Base-by-base conservation (phyloP, 495 filamentous ascomycete genomes). In the Penicillium desertorum region DNA sequence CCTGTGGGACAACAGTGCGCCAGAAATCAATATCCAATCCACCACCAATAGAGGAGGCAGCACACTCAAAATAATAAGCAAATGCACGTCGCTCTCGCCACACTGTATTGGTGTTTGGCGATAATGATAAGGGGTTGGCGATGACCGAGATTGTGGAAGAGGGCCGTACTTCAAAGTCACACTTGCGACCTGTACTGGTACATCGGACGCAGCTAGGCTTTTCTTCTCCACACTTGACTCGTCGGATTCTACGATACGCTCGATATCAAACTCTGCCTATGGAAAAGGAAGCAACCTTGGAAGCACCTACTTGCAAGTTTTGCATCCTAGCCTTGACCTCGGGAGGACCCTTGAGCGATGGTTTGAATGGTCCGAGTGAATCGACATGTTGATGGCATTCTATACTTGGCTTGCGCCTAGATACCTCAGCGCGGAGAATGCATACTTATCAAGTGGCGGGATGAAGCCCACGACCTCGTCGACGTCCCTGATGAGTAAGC, bases 171-270 rank as follows among this genome's bases (percentile, higher is more conserved):
- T 69, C 54, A 51, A 76, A 77, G 44, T 79, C 75, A 59, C 78
- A 79, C 39, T 77, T 77, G 27, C 78, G 76, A 42, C 79, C 79
- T n/a, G 79, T 80, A 29, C 66, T 76, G 22, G 66, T 77, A 60
- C 79, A 82, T 53, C 73, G 71, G 2, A 69, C 11, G 62, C 77
- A 79, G 8, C 56, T 42, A 0, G 82, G 83, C 63, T 79, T 82
- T 51, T 71, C 69, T 58, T 86, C 80, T 44, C 81, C 82, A 55
- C 82, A 86, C 59, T 84, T 86, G 30, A 86, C 75, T 51, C 73
- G 76, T 53, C 83, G 76, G 29, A 72, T 71, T 70, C 74, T 75
- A 49, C 11, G 7, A 51, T 6, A 27, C 1, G 6, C 3, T 71
- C 49, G 66, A 37, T 46, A 56, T 48, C 20, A 53, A 17, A 43